A percentile compares a stretch with the other conserved stretches of the same genome.
Conservation (phyloP, 2,329 filamentous ascomycete species). For the Stemphylium vesicarium region DNA sequence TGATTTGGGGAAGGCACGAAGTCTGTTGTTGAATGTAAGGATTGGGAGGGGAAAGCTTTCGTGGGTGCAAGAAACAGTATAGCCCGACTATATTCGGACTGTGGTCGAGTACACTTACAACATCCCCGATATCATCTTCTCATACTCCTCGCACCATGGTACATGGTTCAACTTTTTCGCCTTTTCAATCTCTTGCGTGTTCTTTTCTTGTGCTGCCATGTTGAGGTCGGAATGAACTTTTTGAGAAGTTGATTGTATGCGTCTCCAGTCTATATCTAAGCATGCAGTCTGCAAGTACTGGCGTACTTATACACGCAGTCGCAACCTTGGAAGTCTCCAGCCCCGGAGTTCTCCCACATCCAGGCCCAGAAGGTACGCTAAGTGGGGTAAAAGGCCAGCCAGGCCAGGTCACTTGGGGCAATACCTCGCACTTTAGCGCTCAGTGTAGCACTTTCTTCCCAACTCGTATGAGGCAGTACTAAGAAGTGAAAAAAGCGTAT, state of each 20-base stretch:
- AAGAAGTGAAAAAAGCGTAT: neutral
- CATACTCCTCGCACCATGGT: conserved; percentile 66
- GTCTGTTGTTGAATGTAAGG: neutral
- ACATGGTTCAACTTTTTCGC: conserved; percentile 59
- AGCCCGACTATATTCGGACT: too few species aligned
- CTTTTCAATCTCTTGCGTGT: conserved; percentile 52
- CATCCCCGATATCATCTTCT: conserved; percentile 70
- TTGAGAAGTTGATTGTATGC: too few species aligned
- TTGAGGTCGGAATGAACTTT: neutral
- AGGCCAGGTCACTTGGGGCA: conserved; percentile 17
- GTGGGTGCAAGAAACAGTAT: neutral
- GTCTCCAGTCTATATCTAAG: too few species aligned
- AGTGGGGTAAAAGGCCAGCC: conserved; percentile 20
- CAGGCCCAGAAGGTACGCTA: conserved; percentile 10
- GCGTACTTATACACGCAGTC: neutral
- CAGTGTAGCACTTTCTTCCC: neutral
- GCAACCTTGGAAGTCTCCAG: neutral
- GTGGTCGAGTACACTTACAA: conserved; percentile 51
- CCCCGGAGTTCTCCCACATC: neutral
- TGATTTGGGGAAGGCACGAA: neutral
- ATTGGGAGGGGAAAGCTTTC: neutral
- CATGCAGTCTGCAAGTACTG: too few species aligned
- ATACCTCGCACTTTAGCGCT: conserved; percentile 33
- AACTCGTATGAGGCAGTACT: too few species aligned
- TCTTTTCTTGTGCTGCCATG: conserved; percentile 53